phyloP scores from a whole-genome alignment of 805 yeast genomes.

The Candida xyloterini region DNA sequence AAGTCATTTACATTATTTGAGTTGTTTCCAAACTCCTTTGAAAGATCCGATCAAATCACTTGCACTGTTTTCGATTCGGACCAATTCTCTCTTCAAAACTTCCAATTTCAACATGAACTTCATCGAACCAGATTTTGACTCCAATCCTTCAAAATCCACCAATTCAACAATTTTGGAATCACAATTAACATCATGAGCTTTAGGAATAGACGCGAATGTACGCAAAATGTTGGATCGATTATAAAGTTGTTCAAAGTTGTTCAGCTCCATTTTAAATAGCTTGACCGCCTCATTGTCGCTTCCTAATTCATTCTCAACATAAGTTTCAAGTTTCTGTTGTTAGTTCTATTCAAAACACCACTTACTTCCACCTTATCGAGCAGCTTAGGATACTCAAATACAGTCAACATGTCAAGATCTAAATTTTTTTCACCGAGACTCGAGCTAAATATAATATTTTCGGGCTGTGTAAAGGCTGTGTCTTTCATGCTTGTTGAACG shows the following conservation, averaged over 20 bases:
- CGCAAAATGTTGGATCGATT: constrained; percentile 11
- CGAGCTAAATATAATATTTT: not conserved
- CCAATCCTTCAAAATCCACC: constrained; percentile 2
- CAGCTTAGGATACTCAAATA: constrained; percentile 15
- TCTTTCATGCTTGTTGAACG: not conserved
- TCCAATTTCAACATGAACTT: constrained; percentile 18
- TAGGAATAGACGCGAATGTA: constrained; percentile 10
- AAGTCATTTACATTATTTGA: constrained; percentile 5
- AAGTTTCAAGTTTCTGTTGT: constrained; percentile 6
- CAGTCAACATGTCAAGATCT: constrained; percentile 9
- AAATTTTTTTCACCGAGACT: constrained; percentile 5
- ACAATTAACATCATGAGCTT: constrained; percentile 9
- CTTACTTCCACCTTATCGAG: constrained; percentile 13
- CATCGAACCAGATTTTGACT: constrained; percentile 12
- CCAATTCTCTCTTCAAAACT: constrained; percentile 16
- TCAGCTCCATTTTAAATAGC: constrained; percentile 6
- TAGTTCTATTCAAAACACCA: not conserved
- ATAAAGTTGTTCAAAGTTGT: constrained; percentile 10
- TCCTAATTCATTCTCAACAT: constrained; percentile 7
- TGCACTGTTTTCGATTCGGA: not conserved
- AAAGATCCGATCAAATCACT: constrained; percentile 14
- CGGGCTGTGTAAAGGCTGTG: constrained; percentile 8
- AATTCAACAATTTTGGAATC: constrained; percentile 16
- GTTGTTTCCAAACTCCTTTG: constrained; percentile 18
- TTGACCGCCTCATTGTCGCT: constrained; percentile 3